These are phyloP conservation scores for Scenedesmus sp. DNA, from an alignment of 163 green algal genomes.

Conservation along the genomic window DNA sequence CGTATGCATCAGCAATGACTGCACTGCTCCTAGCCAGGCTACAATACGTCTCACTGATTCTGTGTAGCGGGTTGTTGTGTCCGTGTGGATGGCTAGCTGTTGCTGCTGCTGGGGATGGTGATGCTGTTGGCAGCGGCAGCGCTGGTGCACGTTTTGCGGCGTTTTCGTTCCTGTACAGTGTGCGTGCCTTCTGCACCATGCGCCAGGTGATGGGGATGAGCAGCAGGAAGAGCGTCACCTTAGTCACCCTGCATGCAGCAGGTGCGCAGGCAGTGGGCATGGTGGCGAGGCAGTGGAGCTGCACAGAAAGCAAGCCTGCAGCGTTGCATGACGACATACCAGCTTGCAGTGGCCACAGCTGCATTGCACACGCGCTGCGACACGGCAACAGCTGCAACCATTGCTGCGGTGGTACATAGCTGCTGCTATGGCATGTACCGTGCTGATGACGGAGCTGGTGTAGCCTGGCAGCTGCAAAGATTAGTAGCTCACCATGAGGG, in stretches of 20 bases:
- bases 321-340: not conserved
- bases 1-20: too few species aligned
- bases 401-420: not conserved
- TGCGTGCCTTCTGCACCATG: slow-evolving; percentile 5
- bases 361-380: not conserved
- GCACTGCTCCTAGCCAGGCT: too few species aligned
- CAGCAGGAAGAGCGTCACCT: slow-evolving; percentile 16
- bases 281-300: not conserved
- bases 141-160: not conserved
- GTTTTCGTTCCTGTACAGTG: not conserved
- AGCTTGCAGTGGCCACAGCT: not conserved
- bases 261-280: not conserved
- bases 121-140: too few species aligned
- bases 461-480: not conserved
- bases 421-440: not conserved
- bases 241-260: not conserved
- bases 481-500: not conserved
- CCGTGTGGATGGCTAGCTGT: too few species aligned
- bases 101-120: too few species aligned
- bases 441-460: not conserved
- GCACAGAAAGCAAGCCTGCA: not conserved
- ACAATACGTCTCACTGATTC: too few species aligned
- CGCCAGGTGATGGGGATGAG: slow-evolving; percentile 16
- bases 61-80: too few species aligned
- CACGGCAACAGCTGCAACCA: not conserved